A percentile compares a stretch with the other conserved stretches of the same genome.
phyloP scores from a whole-genome alignment of 2,329 filamentous ascomycete genomes.

The Ophiostoma novo-ulmi region DNA sequence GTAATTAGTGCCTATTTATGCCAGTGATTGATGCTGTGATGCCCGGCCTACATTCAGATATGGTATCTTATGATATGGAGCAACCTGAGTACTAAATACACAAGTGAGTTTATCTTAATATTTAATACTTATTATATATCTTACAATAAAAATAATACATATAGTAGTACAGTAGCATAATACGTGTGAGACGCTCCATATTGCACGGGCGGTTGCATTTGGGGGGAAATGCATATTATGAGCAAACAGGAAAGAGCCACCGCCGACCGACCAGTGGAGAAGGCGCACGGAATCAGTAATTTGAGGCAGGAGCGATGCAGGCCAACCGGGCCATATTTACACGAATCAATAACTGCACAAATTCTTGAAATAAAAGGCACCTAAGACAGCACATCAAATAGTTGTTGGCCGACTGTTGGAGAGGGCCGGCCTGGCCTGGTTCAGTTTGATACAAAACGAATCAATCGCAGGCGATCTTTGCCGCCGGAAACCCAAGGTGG shows the following conservation, averaged over 20 bases:
- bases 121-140: too few relatives aligned
- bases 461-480: background rate
- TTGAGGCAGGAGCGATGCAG: slow-evolving; percentile 18
- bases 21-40: background rate
- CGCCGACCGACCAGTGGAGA: slow-evolving; percentile 16
- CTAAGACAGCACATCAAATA: background rate
- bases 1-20: background rate
- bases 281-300: slow-evolving; percentile 10
- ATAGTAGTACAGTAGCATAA: background rate
- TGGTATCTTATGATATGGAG: background rate
- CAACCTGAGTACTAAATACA: background rate
- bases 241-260: slow-evolving; percentile 17
- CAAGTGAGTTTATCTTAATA: background rate
- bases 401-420: background rate
- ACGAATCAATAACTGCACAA: background rate
- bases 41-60: background rate
- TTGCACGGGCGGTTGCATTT: slow-evolving; percentile 10
- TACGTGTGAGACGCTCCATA: slow-evolving; percentile 12
- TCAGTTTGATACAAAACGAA: background rate
- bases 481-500: slow-evolving; percentile 12
- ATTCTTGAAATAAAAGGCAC: background rate
- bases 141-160: background rate
- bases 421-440: background rate
- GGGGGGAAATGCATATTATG: background rate
- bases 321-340: background rate